phyloP scores from a whole-genome alignment of 1,284 basidiomycete species.

The Acaromyces ingoldii region DNA sequence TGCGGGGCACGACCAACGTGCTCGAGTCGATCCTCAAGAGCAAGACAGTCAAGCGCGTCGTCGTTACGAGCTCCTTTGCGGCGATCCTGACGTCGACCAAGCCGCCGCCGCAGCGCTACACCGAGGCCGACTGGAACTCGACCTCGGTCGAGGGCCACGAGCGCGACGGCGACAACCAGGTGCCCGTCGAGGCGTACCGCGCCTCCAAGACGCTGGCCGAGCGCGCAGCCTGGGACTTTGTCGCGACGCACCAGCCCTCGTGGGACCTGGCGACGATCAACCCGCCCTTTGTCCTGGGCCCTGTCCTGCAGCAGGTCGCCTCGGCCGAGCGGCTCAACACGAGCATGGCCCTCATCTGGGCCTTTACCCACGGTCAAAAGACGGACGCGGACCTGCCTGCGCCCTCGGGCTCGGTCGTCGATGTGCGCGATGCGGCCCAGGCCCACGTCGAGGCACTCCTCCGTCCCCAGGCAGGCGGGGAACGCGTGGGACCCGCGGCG shows the following conservation, averaged over 20 bases:
- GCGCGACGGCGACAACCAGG: conserved; percentile 25
- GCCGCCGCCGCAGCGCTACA: conserved; percentile 22
- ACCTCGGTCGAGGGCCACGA: conserved; percentile 55
- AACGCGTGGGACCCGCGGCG: conserved; percentile 56
- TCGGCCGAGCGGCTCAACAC: conserved; percentile 58
- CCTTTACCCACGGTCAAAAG: conserved; percentile 52
- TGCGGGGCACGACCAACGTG: conserved; percentile 62
- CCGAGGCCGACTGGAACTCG: conserved; percentile 65
- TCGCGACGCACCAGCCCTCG: conserved; percentile 20
- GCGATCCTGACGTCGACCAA: conserved; percentile 54
- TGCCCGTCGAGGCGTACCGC: conserved; percentile 55
- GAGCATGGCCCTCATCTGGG: conserved; percentile 54
- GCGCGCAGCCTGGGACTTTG: conserved; percentile 53
- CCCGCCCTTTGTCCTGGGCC: conserved; percentile 49
- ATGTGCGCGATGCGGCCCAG: conserved; percentile 63
- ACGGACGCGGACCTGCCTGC: conserved; percentile 39
- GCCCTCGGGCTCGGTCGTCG: conserved; percentile 57
- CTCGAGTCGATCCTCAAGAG: conserved; percentile 60
- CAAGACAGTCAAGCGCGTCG: conserved; percentile 58
- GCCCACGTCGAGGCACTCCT: conserved; percentile 61
- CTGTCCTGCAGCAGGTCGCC: conserved; percentile 58
- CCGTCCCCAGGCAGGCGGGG: conserved; percentile 59
- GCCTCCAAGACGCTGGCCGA: conserved; percentile 67
- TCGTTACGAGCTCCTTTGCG: conserved; percentile 64
- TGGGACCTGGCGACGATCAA: conserved; percentile 38